A percentile compares a stretch with the other conserved stretches of the same genome.
Conservation (phyloP, 2,329 filamentous ascomycete species). For the Sporothrix euskadiensis region DNA sequence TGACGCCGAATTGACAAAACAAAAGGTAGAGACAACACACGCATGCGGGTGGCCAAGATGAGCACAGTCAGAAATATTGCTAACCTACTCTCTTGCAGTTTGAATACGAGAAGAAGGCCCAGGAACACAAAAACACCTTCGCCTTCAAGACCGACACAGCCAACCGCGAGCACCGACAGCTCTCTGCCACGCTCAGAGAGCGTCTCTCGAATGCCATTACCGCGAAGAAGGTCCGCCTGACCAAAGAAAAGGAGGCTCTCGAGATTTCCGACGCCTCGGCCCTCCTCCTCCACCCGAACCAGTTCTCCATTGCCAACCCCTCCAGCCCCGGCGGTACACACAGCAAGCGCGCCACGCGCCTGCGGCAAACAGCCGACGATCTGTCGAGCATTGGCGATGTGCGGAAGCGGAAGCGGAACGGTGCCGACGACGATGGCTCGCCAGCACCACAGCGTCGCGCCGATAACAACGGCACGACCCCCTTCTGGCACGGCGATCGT, state of each 20-base stretch:
- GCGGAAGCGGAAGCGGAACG: conserved; percentile 65
- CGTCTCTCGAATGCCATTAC: conserved; percentile 67
- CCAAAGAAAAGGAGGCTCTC: conserved; percentile 66
- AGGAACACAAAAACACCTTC: conserved; percentile 60
- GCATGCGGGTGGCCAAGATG: too few species aligned
- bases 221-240: conserved; percentile 64
- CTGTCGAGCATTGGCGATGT: conserved; percentile 54
- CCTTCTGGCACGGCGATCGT: conserved; percentile 64
- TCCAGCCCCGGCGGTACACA: conserved; percentile 64
- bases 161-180: conserved; percentile 59
- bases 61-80: neutral
- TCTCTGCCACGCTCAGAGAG: conserved; percentile 63
- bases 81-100: conserved; percentile 46
- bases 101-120: conserved; percentile 63
- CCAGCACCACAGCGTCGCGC: conserved; percentile 59
- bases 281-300: conserved; percentile 65
- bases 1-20: conserved; percentile 77
- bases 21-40: conserved; percentile 61
- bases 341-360: conserved; percentile 62
- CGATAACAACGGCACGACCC: conserved; percentile 59
- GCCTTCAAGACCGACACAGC: conserved; percentile 64
- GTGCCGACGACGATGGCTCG: conserved; percentile 59
- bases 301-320: conserved; percentile 66
- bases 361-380: conserved; percentile 63
- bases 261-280: conserved; percentile 68